A percentile compares a stretch with the other conserved stretches of the same genome.
Conservation (phyloP, 1,139 yeast genomes). For the Yamadazyma spencermartinsiae region DNA sequence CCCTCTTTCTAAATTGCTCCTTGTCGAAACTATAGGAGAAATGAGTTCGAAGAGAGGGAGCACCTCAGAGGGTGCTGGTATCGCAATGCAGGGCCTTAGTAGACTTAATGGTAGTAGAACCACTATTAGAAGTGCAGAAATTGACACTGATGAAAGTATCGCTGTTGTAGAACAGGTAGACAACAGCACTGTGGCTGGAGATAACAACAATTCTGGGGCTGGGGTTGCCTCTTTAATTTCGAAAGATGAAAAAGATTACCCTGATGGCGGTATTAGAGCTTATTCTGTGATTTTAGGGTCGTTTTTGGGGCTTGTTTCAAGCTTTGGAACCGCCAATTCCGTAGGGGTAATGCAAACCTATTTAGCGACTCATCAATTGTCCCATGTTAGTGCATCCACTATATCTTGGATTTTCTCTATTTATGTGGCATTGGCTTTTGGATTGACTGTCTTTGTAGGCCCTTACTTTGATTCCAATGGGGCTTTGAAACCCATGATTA, state of each 20-base stretch:
- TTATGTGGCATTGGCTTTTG: slow-evolving; percentile 32
- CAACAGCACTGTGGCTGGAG: neutral
- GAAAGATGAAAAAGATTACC: slow-evolving; percentile 32
- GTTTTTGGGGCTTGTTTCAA: slow-evolving; percentile 53
- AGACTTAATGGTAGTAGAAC: neutral
- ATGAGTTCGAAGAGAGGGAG: neutral
- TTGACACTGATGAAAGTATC: neutral
- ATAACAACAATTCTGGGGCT: neutral
- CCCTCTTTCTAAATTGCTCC: too few relatives aligned
- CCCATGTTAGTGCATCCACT: slow-evolving; percentile 39
- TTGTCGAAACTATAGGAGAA: too few relatives aligned
- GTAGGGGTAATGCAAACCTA: slow-evolving; percentile 65
- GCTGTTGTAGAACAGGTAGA: neutral
- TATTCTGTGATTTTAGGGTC: slow-evolving; percentile 64
- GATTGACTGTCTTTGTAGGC: slow-evolving; percentile 36
- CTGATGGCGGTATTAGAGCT: slow-evolving; percentile 64
- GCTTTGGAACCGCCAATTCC: slow-evolving; percentile 61
- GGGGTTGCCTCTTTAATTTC: neutral
- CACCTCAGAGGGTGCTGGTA: neutral
- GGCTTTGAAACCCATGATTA: slow-evolving; percentile 26
- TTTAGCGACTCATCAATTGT: slow-evolving; percentile 52
- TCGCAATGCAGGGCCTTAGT: neutral
- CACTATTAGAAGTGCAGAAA: neutral
- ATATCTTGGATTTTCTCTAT: slow-evolving; percentile 47
- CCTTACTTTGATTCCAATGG: slow-evolving; percentile 40